Conservation (phyloP, 208 protist species). For the Spongospora subterranea region DNA sequence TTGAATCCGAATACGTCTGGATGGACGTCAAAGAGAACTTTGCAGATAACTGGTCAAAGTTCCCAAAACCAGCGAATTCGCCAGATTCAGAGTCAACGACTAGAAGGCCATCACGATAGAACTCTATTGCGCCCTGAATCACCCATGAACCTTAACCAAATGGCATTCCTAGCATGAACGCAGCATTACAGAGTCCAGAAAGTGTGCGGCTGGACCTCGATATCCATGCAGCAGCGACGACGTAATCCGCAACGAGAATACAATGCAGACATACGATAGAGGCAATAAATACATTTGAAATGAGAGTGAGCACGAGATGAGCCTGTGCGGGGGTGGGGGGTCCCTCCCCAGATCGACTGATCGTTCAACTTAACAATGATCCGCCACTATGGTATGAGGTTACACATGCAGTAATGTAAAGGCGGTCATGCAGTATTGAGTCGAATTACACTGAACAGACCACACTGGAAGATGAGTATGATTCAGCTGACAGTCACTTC, state of each 20-base stretch:
- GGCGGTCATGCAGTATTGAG: too few relatives aligned
- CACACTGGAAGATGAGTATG: too few relatives aligned
- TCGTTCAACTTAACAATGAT: too few relatives aligned
- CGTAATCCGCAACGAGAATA: not conserved
- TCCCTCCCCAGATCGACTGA: too few relatives aligned
- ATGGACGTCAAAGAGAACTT: not conserved
- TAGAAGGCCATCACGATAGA: not conserved
- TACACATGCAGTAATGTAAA: too few relatives aligned
- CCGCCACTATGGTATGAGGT: too few relatives aligned
- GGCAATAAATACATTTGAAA: too few relatives aligned
- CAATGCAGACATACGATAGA: too few relatives aligned
- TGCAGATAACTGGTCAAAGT: not conserved
- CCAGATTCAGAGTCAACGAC: not conserved
- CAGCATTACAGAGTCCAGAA: conserved; percentile 23
- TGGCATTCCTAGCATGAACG: not conserved
- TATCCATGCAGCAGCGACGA: not conserved
- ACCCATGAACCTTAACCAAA: not conserved
- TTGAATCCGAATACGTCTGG: not conserved
- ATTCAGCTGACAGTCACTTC: too few relatives aligned
- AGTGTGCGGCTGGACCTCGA: not conserved
- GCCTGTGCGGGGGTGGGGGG: too few relatives aligned
- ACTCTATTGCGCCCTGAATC: not conserved
- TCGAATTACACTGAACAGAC: too few relatives aligned
- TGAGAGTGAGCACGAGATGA: too few relatives aligned
- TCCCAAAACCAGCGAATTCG: not conserved